phyloP scores from a whole-genome alignment of 768 basidiomycete species.

The Leucocoprinus leucothites region DNA sequence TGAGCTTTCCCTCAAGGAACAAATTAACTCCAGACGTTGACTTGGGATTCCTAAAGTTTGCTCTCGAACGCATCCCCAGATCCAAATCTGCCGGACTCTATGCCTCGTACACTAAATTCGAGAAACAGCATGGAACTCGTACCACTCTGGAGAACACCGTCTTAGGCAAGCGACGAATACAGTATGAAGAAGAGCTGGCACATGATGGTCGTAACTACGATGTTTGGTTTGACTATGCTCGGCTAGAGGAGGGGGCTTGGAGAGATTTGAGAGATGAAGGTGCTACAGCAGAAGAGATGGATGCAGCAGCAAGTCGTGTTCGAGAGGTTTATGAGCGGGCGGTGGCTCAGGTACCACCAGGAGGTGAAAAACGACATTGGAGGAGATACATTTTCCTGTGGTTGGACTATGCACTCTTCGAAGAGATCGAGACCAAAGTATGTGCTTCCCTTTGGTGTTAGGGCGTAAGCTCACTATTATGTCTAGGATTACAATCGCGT shows the following conservation, averaged over 20 bases:
- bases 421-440: conserved; percentile 94
- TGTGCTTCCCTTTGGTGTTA: conserved; percentile 12
- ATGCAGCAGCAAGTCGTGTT: conserved; percentile 61
- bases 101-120: conserved; percentile 93
- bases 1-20: conserved; percentile 23
- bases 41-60: conserved; percentile 57
- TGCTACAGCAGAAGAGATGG: conserved; percentile 65
- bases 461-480: neutral
- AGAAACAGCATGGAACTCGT: conserved; percentile 94
- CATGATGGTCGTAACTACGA: conserved; percentile 96
- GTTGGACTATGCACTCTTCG: conserved; percentile 94
- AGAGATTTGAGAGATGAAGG: conserved; percentile 75
- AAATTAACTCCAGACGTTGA: neutral
- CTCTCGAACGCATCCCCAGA: conserved; percentile 87
- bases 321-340: conserved; percentile 95
- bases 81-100: conserved; percentile 89
- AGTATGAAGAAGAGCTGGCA: conserved; percentile 94
- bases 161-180: conserved; percentile 94
- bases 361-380: conserved; percentile 91
- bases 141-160: conserved; percentile 90
- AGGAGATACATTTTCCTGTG: conserved; percentile 88
- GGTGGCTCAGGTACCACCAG: conserved; percentile 93
- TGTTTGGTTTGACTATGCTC: conserved; percentile 95
- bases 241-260: conserved; percentile 88
- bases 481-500: conserved; percentile 80